These are phyloP conservation scores for Penicillium paxilli DNA, from an alignment of 495 filamentous ascomycete genomes.

Conservation along the genomic window DNA sequence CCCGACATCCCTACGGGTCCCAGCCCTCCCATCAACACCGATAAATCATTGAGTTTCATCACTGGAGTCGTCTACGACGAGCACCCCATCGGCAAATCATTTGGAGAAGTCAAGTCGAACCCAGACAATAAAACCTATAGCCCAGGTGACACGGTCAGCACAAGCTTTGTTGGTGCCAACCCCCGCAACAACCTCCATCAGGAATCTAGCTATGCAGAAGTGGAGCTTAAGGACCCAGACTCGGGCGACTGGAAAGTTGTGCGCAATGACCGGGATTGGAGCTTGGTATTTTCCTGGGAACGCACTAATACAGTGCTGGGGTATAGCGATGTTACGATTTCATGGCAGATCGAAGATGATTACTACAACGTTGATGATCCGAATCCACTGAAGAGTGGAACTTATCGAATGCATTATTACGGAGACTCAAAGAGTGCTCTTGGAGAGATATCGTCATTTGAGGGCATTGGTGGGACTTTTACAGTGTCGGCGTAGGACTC, in stretches of 20 bases:
- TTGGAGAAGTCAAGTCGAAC: constrained; percentile 71
- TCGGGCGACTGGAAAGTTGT: constrained; percentile 62
- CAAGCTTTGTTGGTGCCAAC: constrained; percentile 83
- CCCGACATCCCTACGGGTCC: constrained; percentile 57
- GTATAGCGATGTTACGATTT: constrained; percentile 74
- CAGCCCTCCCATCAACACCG: constrained; percentile 78
- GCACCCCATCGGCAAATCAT: constrained; percentile 67
- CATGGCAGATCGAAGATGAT: constrained; percentile 73
- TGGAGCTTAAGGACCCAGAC: constrained; percentile 62
- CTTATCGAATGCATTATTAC: constrained; percentile 82
- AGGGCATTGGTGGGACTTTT: constrained; percentile 72
- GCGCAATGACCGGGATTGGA: constrained; percentile 39
- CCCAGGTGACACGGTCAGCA: constrained; percentile 58
- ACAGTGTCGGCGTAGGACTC: constrained; percentile 31
- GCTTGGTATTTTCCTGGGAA: constrained; percentile 56
- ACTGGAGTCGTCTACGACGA: constrained; percentile 74
- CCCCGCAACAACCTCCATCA: constrained; percentile 83
- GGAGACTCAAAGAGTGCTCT: constrained; percentile 73
- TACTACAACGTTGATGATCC: constrained; percentile 42
- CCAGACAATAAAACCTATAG: constrained; percentile 50
- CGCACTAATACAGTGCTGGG: constrained; percentile 70
- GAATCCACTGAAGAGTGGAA: constrained; percentile 52
- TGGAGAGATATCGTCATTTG: constrained; percentile 72
- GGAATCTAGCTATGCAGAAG: constrained; percentile 75
- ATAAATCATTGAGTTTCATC: constrained; percentile 80